Conservation (phyloP, 2,329 filamentous ascomycete species). For the Microdochium nivale region DNA sequence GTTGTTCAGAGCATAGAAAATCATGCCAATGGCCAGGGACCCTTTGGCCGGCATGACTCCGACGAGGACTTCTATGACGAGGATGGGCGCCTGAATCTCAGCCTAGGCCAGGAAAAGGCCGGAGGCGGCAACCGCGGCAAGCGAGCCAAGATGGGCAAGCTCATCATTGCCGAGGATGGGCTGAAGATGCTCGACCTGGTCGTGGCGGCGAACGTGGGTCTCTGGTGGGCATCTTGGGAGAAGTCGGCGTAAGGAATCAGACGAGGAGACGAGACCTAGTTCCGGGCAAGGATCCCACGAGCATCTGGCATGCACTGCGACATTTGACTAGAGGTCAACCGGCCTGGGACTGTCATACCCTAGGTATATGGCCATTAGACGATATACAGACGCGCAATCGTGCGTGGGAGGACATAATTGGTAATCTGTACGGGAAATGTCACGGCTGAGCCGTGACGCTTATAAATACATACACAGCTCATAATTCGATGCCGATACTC, state of each 20-base stretch:
- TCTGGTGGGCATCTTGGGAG: slow-evolving; percentile 91
- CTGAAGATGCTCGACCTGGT: slow-evolving; percentile 92
- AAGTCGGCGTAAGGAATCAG: slow-evolving; percentile 18
- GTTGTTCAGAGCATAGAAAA: slow-evolving; percentile 17
- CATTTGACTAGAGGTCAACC: too few species aligned
- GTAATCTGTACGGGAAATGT: too few species aligned
- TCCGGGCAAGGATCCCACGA: too few species aligned
- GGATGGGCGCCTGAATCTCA: slow-evolving; percentile 53
- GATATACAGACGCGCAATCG: too few species aligned
- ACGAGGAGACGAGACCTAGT: background rate
- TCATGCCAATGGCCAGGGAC: background rate
- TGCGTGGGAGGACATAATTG: too few species aligned
- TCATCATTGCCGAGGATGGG: slow-evolving; percentile 83
- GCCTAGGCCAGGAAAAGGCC: slow-evolving; percentile 71
- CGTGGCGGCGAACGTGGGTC: slow-evolving; percentile 80
- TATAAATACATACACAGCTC: too few species aligned
- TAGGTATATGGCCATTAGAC: too few species aligned
- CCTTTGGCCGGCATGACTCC: slow-evolving; percentile 7
- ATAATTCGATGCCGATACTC: too few species aligned
- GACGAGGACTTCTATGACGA: slow-evolving; percentile 31
- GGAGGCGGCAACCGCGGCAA: slow-evolving; percentile 81
- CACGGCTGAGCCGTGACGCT: too few species aligned
- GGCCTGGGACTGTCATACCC: too few species aligned
- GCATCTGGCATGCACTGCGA: too few species aligned
- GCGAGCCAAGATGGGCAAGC: slow-evolving; percentile 85